phyloP scores from a whole-genome alignment of 2,329 filamentous ascomycete species.

The Aspergillus terreus region DNA sequence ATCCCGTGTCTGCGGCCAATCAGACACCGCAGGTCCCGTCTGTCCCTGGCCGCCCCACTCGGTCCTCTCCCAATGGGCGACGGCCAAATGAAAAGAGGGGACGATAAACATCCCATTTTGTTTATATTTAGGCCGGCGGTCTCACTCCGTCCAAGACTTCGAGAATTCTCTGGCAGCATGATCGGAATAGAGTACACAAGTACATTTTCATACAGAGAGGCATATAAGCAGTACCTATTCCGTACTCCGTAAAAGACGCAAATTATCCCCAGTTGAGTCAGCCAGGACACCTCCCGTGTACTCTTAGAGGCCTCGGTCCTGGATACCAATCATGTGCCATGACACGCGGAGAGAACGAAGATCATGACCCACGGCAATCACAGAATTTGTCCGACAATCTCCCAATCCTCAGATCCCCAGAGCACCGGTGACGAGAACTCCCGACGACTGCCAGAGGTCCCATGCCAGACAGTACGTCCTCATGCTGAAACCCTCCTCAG shows the following conservation, averaged over 20 bases:
- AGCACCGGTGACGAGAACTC: background rate
- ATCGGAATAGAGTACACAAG: no score
- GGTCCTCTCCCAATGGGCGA: background rate
- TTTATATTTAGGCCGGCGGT: background rate
- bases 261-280: no score
- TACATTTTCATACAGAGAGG: no score
- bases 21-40: background rate
- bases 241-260: no score
- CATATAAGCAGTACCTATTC: no score
- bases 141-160: no score
- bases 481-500: no score
- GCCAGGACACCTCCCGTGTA: no score
- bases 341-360: background rate
- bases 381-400: background rate
- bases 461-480: no score
- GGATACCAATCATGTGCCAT: background rate
- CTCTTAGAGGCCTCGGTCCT: no score
- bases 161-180: no score
- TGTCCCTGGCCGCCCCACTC: background rate
- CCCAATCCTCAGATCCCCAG: background rate
- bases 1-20: background rate
- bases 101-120: constrained; percentile 1
- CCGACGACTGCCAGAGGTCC: no score
- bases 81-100: constrained; percentile 16
- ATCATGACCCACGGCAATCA: background rate